phyloP scores from a whole-genome alignment of 345 rosid species.

The Populus alba region DNA sequence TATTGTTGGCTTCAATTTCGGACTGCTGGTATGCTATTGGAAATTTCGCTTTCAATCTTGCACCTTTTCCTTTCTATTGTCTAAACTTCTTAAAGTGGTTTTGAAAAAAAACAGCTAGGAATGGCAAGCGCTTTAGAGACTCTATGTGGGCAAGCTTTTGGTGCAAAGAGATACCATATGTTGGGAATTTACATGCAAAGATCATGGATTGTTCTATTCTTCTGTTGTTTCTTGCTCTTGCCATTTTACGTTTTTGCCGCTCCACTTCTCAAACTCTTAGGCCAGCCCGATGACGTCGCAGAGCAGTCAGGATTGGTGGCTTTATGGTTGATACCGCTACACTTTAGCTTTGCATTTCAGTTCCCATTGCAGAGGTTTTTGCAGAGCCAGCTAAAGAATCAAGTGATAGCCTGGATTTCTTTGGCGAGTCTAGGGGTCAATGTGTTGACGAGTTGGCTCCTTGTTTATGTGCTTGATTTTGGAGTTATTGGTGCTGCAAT shows the following conservation, averaged over 20 bases:
- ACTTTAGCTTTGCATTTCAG: slow-evolving; percentile 53
- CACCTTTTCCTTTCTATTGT: neutral
- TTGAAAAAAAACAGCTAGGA: slow-evolving; percentile 38
- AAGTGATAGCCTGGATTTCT: slow-evolving; percentile 42
- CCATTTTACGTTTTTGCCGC: slow-evolving; percentile 54
- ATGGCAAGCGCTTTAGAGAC: slow-evolving; percentile 83
- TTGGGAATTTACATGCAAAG: slow-evolving; percentile 69
- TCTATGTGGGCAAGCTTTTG: slow-evolving; percentile 72
- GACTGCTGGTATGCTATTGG: slow-evolving; percentile 45
- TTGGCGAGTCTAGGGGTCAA: slow-evolving; percentile 38
- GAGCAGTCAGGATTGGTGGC: slow-evolving; percentile 51
- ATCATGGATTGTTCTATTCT: slow-evolving; percentile 57
- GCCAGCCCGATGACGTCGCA: slow-evolving; percentile 67
- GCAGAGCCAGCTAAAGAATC: slow-evolving; percentile 57
- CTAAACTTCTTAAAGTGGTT: neutral
- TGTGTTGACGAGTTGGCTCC: slow-evolving; percentile 47
- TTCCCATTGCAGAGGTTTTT: slow-evolving; percentile 64
- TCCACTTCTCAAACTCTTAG: slow-evolving; percentile 52
- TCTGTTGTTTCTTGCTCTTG: slow-evolving; percentile 43
- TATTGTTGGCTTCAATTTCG: slow-evolving; percentile 63
- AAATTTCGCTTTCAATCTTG: neutral
- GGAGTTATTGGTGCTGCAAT: slow-evolving; percentile 53
- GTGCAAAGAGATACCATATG: slow-evolving; percentile 56
- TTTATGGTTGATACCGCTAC: slow-evolving; percentile 52
- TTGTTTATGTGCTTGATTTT: slow-evolving; percentile 38